Base-by-base conservation (phyloP, 2,329 filamentous ascomycete genomes). In the Penicillium sp. region DNA sequence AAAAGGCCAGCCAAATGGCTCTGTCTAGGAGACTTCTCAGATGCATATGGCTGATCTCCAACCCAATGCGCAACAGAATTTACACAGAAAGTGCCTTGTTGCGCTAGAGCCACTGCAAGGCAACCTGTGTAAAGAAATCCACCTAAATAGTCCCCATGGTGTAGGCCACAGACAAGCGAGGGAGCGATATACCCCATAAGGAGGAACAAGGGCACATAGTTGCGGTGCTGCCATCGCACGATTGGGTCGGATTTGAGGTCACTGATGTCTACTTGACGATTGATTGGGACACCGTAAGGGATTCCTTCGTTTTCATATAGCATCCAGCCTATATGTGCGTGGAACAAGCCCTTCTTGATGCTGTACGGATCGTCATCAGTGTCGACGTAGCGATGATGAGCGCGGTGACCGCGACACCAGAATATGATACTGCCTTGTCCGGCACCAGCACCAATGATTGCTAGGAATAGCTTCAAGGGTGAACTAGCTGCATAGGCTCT, bases 291-390 rank as follows among this genome's bases (percentile, higher is more conserved):
- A 79, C 24, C 35, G 21, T 50, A 21, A n/a, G 24, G 24, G 0
- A 22, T 11, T 13, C 21, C 21, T 3, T 93, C 91, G 78, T 93
- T 89, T 81, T 92, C 91, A 81, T 93, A 85, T 68, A 95, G 76
- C 88, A 95, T 92, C 90, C 90, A 93, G 67, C 90, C 90, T 55
- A 93, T 81, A 77, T 90, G 88, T 50, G 84, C 90, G 82, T 92
- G 91, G 62, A 90, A 77, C 37, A 93, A 82, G 61, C 90, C 90
- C 81, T 93, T 93, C 76, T 89, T 86, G 65, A 93, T 90, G 21
- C 88, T 91, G 81, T 95, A 93, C 47, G 90, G 90, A 65, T 93
- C 90, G 80, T 93, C 92, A 39, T 91, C 89, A 69, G 90, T 95
- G 73, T 95, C 90, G 78, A 90, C 93, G 75, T 93, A 93, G 68